Evolutionary conservation across 768 basidiomycete species (phyloP).

Genomic region (Serendipita sp.): DNA sequence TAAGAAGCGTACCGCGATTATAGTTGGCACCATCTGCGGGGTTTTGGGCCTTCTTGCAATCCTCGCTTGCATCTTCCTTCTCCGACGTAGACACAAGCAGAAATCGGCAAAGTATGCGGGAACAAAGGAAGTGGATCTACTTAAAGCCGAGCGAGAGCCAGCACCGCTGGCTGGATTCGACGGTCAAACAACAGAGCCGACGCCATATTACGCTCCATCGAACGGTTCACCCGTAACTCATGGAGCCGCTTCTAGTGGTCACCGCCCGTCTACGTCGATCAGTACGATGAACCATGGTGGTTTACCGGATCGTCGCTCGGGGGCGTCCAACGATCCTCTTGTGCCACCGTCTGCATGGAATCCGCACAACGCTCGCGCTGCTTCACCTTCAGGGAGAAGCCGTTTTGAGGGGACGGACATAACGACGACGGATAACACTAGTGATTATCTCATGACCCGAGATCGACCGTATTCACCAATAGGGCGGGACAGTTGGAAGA

Average conservation of each 20-base stretch:
- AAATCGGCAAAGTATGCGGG: not conserved
- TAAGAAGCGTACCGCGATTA: not conserved
- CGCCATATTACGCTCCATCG: not conserved
- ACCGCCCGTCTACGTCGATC: conserved; percentile 1
- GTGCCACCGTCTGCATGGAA: conserved; percentile 2
- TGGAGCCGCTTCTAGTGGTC: not conserved
- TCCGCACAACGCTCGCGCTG: not conserved
- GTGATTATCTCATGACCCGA: not conserved
- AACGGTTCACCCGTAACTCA: not conserved
- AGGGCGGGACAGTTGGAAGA: not conserved
- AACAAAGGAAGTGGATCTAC: not conserved
- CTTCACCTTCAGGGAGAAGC: not conserved
- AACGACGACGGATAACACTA: not conserved
- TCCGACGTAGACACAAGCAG: not conserved
- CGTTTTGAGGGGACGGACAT: not conserved
- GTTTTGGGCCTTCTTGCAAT: not conserved
- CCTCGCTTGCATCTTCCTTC: not conserved
- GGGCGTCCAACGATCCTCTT: not conserved
- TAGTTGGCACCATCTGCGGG: not conserved
- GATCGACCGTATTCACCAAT: not conserved
- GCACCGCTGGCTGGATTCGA: not conserved
- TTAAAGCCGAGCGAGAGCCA: not conserved
- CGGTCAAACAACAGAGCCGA: not conserved
- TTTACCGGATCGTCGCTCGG: not conserved
- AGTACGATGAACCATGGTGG: not conserved